These are phyloP conservation scores for Candida neerlandica DNA, from an alignment of 1,139 yeast species.

Conservation along the genomic window DNA sequence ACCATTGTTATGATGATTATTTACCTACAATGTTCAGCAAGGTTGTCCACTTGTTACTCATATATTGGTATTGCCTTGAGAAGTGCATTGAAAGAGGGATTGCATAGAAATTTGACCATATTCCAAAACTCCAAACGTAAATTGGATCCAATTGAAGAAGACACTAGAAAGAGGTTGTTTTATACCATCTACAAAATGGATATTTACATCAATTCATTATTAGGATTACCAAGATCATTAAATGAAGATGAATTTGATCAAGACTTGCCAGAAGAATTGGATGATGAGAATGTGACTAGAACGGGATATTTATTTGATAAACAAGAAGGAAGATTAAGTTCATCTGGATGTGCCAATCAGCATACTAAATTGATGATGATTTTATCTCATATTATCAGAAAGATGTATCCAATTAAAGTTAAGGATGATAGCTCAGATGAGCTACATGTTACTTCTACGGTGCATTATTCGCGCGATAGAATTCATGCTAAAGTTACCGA, in stretches of 20 bases:
- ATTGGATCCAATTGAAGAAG: constrained; percentile 81
- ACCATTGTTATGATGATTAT: constrained; percentile 73
- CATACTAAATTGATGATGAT: constrained; percentile 71
- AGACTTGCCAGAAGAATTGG: constrained; percentile 79
- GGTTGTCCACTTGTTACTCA: constrained; percentile 87
- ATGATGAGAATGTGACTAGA: constrained; percentile 84
- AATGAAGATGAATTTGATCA: constrained; percentile 87
- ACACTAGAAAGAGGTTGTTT: constrained; percentile 81
- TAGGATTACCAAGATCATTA: constrained; percentile 81
- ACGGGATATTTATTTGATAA: constrained; percentile 45
- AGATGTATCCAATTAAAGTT: constrained; percentile 46
- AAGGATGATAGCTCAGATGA: constrained; percentile 13
- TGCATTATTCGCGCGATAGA: constrained; percentile 32
- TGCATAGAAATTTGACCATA: constrained; percentile 70
- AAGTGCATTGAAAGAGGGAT: constrained; percentile 84
- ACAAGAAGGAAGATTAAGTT: constrained; percentile 56
- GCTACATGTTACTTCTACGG: constrained; percentile 9
- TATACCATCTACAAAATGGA: constrained; percentile 93
- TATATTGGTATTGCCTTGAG: constrained; percentile 91
- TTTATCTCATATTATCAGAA: constrained; percentile 44
- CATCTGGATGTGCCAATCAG: constrained; percentile 82
- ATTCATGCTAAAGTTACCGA: constrained; percentile 69
- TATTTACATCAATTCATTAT: constrained; percentile 82
- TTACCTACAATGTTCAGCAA: constrained; percentile 86
- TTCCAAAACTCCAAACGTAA: constrained; percentile 50